phyloP scores from a whole-genome alignment of 2,329 filamentous ascomycete species.

The Diaporthe aspalathi region DNA sequence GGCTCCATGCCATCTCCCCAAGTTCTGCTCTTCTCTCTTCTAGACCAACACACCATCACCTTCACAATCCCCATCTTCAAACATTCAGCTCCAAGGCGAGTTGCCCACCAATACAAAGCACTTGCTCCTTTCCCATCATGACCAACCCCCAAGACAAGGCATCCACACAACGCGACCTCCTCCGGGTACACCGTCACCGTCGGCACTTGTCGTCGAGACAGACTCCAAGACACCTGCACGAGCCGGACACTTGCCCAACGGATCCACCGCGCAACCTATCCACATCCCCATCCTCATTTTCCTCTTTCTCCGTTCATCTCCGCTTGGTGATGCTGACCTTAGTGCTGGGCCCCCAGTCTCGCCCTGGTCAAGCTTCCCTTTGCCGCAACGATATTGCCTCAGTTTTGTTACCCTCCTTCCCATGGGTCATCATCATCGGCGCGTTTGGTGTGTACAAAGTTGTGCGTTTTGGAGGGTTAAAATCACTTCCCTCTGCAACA shows the following conservation, averaged over 20 bases:
- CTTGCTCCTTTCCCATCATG: conserved; percentile 5
- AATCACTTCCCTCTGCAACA: conserved; percentile 10
- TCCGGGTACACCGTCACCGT: conserved; percentile 5
- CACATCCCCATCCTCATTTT: background rate
- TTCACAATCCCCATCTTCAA: conserved; percentile 9
- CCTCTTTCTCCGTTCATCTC: background rate
- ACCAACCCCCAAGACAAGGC: background rate
- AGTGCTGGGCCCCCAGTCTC: conserved; percentile 2
- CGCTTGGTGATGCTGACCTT: conserved; percentile 12
- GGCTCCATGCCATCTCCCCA: conserved; percentile 4
- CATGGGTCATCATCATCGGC: conserved; percentile 19
- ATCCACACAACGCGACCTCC: background rate
- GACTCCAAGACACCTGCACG: background rate
- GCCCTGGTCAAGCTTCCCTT: background rate
- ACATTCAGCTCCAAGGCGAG: conserved; percentile 14
- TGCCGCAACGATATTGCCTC: conserved; percentile 14
- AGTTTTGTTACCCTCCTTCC: conserved; percentile 9
- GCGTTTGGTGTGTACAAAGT: background rate
- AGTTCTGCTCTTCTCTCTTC: conserved; percentile 11
- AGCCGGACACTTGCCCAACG: conserved; percentile 19
- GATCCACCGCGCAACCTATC: conserved; percentile 2
- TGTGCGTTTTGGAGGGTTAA: background rate
- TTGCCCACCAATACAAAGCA: background rate
- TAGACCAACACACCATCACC: conserved; percentile 5
- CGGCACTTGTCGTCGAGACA: conserved; percentile 6